phyloP scores from a whole-genome alignment of 768 basidiomycete species.

The Leccinum boreale region DNA sequence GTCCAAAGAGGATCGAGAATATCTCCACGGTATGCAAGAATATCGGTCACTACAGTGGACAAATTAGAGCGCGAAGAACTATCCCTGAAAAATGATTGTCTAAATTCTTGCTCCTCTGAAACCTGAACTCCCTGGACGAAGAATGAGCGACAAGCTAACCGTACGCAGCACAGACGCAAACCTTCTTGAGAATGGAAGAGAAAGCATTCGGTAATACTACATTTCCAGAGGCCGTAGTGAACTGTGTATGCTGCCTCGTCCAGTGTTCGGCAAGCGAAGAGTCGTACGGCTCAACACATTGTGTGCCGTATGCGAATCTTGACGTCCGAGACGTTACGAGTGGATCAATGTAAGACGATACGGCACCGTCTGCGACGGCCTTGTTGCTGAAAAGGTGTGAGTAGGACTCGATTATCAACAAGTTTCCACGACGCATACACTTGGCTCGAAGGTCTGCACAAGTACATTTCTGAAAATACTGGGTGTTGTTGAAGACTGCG shows the following conservation, averaged over 20 bases:
- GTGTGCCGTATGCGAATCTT: conserved; percentile 38
- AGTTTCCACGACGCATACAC: neutral
- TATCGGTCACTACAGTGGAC: neutral
- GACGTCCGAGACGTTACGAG: conserved; percentile 44
- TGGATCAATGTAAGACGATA: conserved; percentile 37
- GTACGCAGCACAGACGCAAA: neutral
- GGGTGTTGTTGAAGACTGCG: neutral
- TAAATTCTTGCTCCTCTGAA: conserved; percentile 19
- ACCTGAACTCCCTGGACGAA: conserved; percentile 14
- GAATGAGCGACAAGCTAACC: neutral
- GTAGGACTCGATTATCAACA: neutral
- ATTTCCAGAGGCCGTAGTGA: conserved; percentile 24
- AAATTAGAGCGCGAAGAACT: neutral
- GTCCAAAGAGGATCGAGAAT: conserved; percentile 5
- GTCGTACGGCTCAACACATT: conserved; percentile 28
- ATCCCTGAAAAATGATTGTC: neutral
- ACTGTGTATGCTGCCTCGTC: conserved; percentile 24
- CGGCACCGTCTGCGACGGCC: neutral
- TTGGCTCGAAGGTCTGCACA: neutral
- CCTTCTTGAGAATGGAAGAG: conserved; percentile 34
- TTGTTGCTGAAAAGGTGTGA: neutral
- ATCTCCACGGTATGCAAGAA: conserved; percentile 18
- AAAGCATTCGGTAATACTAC: conserved; percentile 34
- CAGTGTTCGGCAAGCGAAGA: conserved; percentile 34
- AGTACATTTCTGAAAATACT: neutral